Conservation (phyloP, 345 rosid species). For the Aegle marmelos region DNA sequence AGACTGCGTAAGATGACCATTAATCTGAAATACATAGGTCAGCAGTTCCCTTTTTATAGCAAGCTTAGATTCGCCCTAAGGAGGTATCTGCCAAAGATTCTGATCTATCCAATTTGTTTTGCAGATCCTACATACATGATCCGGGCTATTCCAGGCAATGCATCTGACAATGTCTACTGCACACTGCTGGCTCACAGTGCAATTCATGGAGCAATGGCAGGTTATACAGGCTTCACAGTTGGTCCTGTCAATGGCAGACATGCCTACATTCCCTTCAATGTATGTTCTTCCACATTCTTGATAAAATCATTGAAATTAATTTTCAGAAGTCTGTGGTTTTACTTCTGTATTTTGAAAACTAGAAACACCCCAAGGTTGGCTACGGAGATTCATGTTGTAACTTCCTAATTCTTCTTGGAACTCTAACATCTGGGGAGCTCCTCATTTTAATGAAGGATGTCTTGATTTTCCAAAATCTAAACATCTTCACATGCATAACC, state of each 20-base stretch:
- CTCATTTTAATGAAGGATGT: neutral
- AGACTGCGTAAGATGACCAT: constrained; percentile 43
- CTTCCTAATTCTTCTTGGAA: neutral
- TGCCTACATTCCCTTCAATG: constrained; percentile 69
- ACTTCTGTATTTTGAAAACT: neutral
- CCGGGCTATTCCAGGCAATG: constrained; percentile 76
- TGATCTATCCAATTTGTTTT: constrained; percentile 16
- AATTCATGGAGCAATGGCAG: constrained; percentile 93
- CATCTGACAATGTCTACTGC: constrained; percentile 88
- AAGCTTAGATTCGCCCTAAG: constrained; percentile 9
- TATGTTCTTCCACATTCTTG: constrained; percentile 25
- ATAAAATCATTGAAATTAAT: neutral
- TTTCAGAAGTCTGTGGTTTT: neutral
- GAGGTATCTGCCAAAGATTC: neutral
- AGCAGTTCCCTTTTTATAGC: neutral
- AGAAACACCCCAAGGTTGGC: neutral
- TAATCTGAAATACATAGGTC: constrained; percentile 87
- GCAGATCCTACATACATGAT: constrained; percentile 95
- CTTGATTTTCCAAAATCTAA: neutral
- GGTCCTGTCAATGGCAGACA: constrained; percentile 85
- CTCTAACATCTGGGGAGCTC: neutral
- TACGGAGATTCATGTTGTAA: neutral
- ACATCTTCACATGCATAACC: neutral
- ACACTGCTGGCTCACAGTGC: constrained; percentile 88
- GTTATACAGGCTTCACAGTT: constrained; percentile 75